Conservation (phyloP, 352 stramenopile species). For the Lagenidium sp. region DNA sequence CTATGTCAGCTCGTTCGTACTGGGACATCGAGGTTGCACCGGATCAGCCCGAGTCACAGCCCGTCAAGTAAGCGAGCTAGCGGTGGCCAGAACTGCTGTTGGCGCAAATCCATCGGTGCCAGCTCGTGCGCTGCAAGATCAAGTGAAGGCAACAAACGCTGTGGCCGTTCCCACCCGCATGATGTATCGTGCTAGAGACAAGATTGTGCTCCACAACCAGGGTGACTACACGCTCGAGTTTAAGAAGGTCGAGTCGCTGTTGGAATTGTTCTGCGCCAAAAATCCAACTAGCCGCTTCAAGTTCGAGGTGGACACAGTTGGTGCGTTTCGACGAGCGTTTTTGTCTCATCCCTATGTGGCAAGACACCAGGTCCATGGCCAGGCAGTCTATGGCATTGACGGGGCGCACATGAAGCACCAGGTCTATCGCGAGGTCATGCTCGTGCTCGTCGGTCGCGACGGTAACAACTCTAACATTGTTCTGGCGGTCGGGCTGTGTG, state of each 20-base stretch:
- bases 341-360: constrained; percentile 27
- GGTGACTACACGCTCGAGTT: constrained; percentile 23
- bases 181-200: constrained; percentile 25
- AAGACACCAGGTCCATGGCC: constrained; percentile 18
- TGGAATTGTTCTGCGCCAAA: constrained; percentile 28
- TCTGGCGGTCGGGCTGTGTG: constrained; percentile 25
- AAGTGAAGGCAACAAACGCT: constrained; percentile 24
- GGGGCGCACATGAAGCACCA: constrained; percentile 25
- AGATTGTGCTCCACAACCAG: constrained; percentile 15
- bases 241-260: constrained; percentile 37
- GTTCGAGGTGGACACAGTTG: constrained; percentile 19
- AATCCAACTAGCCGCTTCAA: constrained; percentile 23
- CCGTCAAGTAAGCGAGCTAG: no score
- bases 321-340: constrained; percentile 32
- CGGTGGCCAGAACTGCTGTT: no score
- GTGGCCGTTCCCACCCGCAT: constrained; percentile 28
- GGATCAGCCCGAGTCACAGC: constrained; percentile 25
- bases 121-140: constrained; percentile 18
- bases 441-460: constrained; percentile 21
- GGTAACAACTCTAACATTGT: constrained; percentile 28
- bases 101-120: constrained; percentile 25
- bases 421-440: constrained; percentile 16
- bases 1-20: constrained; percentile 27
- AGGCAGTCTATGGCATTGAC: constrained; percentile 21
- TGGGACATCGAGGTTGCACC: constrained; percentile 23